Evolutionary conservation across 352 stramenopile species (phyloP), one percentile per base, ranked within the genome.

Genomic region (Phytophthora cryptogea): DNA sequence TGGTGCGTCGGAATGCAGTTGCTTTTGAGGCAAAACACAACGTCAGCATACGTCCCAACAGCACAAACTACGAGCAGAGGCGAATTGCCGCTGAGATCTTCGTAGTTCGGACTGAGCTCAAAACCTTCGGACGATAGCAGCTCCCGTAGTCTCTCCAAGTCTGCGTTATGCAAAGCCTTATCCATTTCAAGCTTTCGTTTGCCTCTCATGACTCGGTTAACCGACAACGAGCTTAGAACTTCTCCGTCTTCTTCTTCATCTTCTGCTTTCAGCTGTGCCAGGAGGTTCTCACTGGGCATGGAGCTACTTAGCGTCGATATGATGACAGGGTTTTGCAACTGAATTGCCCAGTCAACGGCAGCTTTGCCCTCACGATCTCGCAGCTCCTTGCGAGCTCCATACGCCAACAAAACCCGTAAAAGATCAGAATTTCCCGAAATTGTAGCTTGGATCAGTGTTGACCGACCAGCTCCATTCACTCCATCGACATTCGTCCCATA

Each of bases 371-470:
- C 63, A 8, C 27, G 30, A 46, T 88, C 75, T 10, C 50, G 20
- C 8, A 51, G 14, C 17, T 59, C 17, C 42, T 70, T 76, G n/a
- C 63, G 57, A 10, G 76, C 76, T 7, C 54, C 59, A 48, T 75
- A 76, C 0, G 80, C 78, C 8, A 90, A 35, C 0, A 92, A 51
- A 11, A 80, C 64, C 7, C 58, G 64, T 13, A 70, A 52, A 10
- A 70, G 54, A 5, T 80, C 66, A 17, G 66, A 56, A 28, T 88
- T 80, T 9, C 72, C 61, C 0, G 70, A 72, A 1, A 81, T 59
- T 13, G 70, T 61, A 7, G 80, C 78, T 61, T 90, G 77, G 6
- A 86, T 83, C 9, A 90, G 45, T 11, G 76, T 41, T 4, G 80
- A 76, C 11, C 70, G 58, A 14, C 66, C 66, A 6, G 36, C 36